These are phyloP conservation scores for Bipolaris sorokiniana DNA, from an alignment of 2,329 filamentous ascomycete species.

Conservation along the genomic window DNA sequence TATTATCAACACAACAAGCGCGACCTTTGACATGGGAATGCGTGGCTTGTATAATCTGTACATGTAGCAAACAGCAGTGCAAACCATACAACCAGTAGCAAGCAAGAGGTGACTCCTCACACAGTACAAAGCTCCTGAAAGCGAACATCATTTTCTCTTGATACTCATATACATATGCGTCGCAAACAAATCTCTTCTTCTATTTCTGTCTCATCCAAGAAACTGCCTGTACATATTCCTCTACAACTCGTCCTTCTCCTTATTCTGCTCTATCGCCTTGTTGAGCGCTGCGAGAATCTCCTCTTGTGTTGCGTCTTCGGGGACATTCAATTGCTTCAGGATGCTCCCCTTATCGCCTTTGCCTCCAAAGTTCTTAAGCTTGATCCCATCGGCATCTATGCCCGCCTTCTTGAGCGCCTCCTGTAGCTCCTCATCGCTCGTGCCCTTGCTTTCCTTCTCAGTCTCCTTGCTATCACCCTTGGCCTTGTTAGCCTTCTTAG, in stretches of 20 bases:
- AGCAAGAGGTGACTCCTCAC: too few relatives aligned
- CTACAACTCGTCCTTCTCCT: constrained; percentile 16
- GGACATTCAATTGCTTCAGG: constrained; percentile 34
- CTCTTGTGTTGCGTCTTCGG: constrained; percentile 44
- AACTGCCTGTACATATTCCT: constrained; percentile 27
- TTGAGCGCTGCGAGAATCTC: constrained; percentile 59
- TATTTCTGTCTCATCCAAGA: not conserved
- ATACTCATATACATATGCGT: not conserved
- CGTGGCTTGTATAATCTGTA: not conserved
- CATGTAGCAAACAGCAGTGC: not conserved
- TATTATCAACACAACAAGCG: not conserved
- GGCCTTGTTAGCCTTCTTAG: constrained; percentile 33
- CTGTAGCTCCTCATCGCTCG: constrained; percentile 39
- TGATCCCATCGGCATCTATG: constrained; percentile 35
- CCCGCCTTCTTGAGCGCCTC: constrained; percentile 43
- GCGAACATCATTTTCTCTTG: not conserved
- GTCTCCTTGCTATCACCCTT: constrained; percentile 30
- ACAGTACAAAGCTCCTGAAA: too few relatives aligned
- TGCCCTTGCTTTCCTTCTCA: constrained; percentile 34
- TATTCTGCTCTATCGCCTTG: constrained; percentile 16
- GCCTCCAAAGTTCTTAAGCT: constrained; percentile 26
- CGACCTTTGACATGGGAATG: not conserved
- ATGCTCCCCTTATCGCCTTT: constrained; percentile 30
- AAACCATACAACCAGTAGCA: not conserved
- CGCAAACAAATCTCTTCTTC: not conserved